These are phyloP conservation scores for Agaricus subrufescens DNA, from an alignment of 768 basidiomycete genomes.

Conservation along the genomic window DNA sequence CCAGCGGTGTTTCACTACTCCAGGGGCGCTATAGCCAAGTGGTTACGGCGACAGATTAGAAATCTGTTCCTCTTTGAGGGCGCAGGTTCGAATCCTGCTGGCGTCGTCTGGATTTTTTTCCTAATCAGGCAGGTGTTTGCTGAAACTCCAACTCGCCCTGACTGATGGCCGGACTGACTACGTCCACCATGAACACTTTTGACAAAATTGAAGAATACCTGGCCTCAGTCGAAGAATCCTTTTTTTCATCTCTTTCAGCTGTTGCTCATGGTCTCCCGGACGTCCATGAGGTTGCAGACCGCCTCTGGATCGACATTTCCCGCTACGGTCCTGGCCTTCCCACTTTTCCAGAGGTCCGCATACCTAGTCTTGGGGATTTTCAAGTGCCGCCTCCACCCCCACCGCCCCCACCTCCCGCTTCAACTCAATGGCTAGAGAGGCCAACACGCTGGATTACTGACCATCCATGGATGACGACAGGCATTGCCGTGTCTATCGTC, in stretches of 20 bases:
- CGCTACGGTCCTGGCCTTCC: conserved; percentile 74
- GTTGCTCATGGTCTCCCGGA: conserved; percentile 59
- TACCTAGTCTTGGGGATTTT: conserved; percentile 67
- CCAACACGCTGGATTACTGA: conserved; percentile 47
- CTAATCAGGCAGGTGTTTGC: conserved; percentile 44
- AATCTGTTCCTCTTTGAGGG: conserved; percentile 67
- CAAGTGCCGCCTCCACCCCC: conserved; percentile 61
- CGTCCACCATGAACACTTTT: conserved; percentile 32
- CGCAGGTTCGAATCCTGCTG: conserved; percentile 41
- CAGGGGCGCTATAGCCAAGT: conserved; percentile 70
- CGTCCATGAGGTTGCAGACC: conserved; percentile 59
- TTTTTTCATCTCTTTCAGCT: conserved; percentile 50
- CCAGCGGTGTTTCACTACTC: not conserved
- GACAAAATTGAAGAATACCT: conserved; percentile 73
- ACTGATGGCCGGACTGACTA: conserved; percentile 1
- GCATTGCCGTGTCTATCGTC: conserved; percentile 50
- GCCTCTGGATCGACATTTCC: conserved; percentile 74
- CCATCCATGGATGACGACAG: conserved; percentile 59
- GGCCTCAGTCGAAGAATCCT: conserved; percentile 56
- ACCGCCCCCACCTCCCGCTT: conserved; percentile 52
- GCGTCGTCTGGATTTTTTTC: conserved; percentile 10
- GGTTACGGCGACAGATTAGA: conserved; percentile 79
- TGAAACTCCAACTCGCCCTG: conserved; percentile 1
- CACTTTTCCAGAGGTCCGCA: conserved; percentile 42
- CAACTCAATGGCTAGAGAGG: conserved; percentile 40